Conservation (phyloP, 345 rosid genomes). For the Punica granatum region DNA sequence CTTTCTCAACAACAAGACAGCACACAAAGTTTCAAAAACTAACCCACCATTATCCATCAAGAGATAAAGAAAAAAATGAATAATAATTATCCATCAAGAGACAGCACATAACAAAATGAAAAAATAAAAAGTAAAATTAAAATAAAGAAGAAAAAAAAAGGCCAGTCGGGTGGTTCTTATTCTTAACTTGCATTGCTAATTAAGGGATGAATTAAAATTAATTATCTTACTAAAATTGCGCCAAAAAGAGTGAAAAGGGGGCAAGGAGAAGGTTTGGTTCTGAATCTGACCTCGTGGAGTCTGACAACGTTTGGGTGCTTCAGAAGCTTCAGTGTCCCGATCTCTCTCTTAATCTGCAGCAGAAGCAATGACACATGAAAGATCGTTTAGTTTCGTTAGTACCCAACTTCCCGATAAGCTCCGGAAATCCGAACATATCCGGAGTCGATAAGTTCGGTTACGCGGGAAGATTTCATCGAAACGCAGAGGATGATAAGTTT, state of each 20-base stretch:
- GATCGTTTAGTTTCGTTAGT: too few relatives aligned
- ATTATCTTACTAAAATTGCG: not conserved
- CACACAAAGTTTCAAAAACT: not conserved
- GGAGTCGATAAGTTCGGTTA: not conserved
- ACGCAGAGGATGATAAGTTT: not conserved
- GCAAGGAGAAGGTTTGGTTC: not conserved
- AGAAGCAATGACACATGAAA: too few relatives aligned
- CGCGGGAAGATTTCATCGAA: not conserved
- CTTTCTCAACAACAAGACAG: not conserved
- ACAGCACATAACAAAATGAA: too few relatives aligned
- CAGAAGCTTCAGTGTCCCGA: conserved; percentile 73
- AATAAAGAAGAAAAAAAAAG: too few relatives aligned
- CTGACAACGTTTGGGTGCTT: conserved; percentile 88
- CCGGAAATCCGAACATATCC: not conserved
- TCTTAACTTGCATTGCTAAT: not conserved
- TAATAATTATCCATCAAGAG: too few relatives aligned
- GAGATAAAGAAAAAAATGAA: not conserved
- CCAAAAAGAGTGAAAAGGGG: not conserved
- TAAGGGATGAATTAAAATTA: not conserved
- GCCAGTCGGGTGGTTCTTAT: not conserved
- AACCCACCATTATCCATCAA: not conserved
- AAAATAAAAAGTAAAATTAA: too few relatives aligned
- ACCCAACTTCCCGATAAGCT: too few relatives aligned
- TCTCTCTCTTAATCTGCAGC: conserved; percentile 90
- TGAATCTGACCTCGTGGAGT: conserved; percentile 56